Evolutionary conservation across 306 rosid genomes (phyloP).

Genomic region (Cucumis sativus): DNA sequence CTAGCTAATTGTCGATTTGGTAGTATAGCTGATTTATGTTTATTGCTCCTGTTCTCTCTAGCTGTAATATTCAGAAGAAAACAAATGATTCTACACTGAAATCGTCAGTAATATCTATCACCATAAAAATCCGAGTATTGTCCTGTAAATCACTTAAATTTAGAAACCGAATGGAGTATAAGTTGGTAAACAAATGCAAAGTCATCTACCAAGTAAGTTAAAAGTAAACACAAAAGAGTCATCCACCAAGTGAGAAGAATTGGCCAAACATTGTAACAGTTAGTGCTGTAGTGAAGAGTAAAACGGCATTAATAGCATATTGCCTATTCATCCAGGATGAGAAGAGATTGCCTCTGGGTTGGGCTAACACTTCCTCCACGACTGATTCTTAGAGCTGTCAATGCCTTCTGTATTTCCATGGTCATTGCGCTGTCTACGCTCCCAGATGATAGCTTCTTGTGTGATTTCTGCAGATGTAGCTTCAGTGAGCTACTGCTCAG

Average conservation of each 20-base stretch:
- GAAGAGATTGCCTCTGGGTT: conserved; percentile 1
- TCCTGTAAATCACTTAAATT: too few relatives aligned
- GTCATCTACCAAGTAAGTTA: not conserved
- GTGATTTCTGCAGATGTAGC: conserved; percentile 85
- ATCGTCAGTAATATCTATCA: too few relatives aligned
- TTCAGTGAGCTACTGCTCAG: conserved; percentile 89
- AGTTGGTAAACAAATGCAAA: too few relatives aligned
- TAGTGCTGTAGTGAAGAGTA: not conserved
- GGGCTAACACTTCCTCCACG: conserved; percentile 6
- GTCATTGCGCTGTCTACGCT: conserved; percentile 93
- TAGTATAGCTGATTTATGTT: not conserved
- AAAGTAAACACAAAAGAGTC: too few relatives aligned
- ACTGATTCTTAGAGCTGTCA: conserved; percentile 47
- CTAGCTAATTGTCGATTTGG: not conserved
- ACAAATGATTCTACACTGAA: not conserved
- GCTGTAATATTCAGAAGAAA: not conserved
- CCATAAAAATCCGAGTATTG: too few relatives aligned
- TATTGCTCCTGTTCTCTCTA: not conserved
- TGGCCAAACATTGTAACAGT: not conserved
- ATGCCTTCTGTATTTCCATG: conserved; percentile 43
- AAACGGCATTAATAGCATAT: not conserved
- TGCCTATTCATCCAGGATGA: conserved; percentile 3
- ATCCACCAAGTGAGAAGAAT: not conserved
- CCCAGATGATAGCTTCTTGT: conserved; percentile 82
- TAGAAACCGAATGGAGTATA: too few relatives aligned